Conservation (phyloP, 371 early-diverging fungal species). For the Actinomortierella wolfii region DNA sequence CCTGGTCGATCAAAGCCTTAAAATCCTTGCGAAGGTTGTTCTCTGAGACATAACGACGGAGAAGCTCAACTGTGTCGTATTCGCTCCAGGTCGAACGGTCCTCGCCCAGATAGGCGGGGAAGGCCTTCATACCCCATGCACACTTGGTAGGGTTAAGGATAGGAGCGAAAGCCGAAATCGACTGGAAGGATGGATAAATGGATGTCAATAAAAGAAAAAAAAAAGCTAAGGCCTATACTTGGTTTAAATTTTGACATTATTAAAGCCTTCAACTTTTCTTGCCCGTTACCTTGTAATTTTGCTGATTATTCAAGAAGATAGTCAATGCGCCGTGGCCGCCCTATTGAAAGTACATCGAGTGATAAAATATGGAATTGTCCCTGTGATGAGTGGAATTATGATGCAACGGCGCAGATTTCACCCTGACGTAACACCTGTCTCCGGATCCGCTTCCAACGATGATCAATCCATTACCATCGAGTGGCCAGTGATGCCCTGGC, state of each 20-base stretch:
- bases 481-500: conserved; percentile 80
- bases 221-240: no score
- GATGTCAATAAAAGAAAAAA: neutral
- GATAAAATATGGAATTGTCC: no score
- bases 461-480: conserved; percentile 62
- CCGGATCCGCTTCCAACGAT: neutral
- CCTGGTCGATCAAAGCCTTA: conserved; percentile 56
- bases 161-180: conserved; percentile 87
- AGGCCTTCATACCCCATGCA: conserved; percentile 82
- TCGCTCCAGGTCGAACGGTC: conserved; percentile 62
- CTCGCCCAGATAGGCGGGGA: conserved; percentile 76
- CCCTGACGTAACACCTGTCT: neutral
- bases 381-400: neutral
- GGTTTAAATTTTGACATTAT: no score
- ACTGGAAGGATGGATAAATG: conserved; percentile 20
- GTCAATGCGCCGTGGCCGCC: conserved; percentile 94
- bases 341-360: conserved; percentile 30
- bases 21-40: conserved; percentile 26
- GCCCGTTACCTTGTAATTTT: conserved; percentile 64
- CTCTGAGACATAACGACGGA: conserved; percentile 44
- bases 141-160: conserved; percentile 75
- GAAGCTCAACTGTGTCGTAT: conserved; percentile 78
- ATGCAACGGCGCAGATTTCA: neutral
- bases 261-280: no score
- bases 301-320: conserved; percentile 71